Conservation (phyloP, 176 grass and related monocot species). For the Hordeum marinum region DNA sequence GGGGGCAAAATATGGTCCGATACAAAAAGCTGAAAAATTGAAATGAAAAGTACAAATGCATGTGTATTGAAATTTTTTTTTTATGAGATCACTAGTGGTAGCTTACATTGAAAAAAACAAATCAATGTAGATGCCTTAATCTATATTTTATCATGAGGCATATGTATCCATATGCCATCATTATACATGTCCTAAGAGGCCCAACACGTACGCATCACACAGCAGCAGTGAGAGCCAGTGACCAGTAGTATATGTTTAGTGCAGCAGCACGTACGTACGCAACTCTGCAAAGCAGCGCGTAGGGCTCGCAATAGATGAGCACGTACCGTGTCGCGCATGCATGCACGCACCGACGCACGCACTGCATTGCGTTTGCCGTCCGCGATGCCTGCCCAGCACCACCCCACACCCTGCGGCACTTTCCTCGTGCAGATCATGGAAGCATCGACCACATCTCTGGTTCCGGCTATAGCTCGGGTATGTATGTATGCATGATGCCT, state of each 20-base stretch:
- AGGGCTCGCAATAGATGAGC: conserved; percentile 11
- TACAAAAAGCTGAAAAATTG: no score
- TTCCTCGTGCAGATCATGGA: conserved; percentile 2
- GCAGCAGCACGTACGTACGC: neutral
- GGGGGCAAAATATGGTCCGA: no score
- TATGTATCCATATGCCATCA: no score
- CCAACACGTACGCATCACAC: neutral
- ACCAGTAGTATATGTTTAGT: neutral
- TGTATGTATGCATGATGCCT: neutral
- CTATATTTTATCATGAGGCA: no score
- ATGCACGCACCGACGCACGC: neutral
- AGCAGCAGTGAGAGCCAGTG: neutral
- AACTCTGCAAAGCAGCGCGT: neutral
- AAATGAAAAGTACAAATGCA: no score
- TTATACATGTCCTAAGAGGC: no score
- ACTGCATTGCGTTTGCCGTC: neutral
- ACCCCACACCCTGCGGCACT: neutral
- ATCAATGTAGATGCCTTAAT: no score
- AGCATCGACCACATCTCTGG: conserved; percentile 18
- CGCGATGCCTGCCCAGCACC: neutral
- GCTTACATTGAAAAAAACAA: no score
- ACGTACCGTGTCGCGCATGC: neutral
- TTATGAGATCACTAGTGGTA: no score
- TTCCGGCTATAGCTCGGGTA: no score
- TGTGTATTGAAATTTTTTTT: no score